A percentile compares a stretch with the other conserved stretches of the same genome.
These are phyloP conservation scores for Acer negundo DNA, from an alignment of 345 rosid genomes.

Conservation along the genomic window DNA sequence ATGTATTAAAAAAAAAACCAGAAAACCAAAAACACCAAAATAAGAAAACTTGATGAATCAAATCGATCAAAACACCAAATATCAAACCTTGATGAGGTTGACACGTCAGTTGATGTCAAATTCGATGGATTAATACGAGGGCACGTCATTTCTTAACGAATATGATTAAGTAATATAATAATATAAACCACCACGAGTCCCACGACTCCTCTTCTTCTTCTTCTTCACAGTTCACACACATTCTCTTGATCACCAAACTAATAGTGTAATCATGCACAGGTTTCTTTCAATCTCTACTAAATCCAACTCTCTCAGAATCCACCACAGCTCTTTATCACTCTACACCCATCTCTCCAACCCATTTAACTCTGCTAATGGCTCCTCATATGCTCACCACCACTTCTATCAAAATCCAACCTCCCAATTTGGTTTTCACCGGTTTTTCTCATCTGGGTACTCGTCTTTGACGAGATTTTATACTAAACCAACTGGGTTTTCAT, in stretches of 20 bases:
- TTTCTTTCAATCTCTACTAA: conserved; percentile 31
- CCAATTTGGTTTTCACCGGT: conserved; percentile 5
- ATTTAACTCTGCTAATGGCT: conserved; percentile 25
- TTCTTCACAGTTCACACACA: not conserved
- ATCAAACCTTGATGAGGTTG: too few relatives aligned
- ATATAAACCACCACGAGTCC: too few relatives aligned
- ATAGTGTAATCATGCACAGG: conserved; percentile 59
- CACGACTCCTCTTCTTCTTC: not conserved
- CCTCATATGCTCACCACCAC: conserved; percentile 12
- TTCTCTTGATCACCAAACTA: not conserved
- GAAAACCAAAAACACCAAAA: too few relatives aligned
- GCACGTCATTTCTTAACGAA: too few relatives aligned
- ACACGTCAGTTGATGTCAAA: too few relatives aligned
- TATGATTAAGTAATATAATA: too few relatives aligned
- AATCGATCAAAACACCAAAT: too few relatives aligned
- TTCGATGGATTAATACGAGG: too few relatives aligned
- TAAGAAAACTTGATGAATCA: too few relatives aligned
- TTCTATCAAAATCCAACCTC: conserved; percentile 24
- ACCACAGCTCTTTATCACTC: conserved; percentile 12
- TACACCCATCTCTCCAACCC: conserved; percentile 20
- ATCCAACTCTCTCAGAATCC: conserved; percentile 25
- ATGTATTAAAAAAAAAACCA: too few relatives aligned
- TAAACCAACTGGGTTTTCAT: conserved; percentile 10
- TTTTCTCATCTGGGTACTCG: conserved; percentile 38
- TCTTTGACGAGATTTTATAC: conserved; percentile 15